Evolutionary conservation across 257 asterid species (phyloP), one percentile per base, ranked within the genome.

Genomic region (Nicotiana paniculata): DNA sequence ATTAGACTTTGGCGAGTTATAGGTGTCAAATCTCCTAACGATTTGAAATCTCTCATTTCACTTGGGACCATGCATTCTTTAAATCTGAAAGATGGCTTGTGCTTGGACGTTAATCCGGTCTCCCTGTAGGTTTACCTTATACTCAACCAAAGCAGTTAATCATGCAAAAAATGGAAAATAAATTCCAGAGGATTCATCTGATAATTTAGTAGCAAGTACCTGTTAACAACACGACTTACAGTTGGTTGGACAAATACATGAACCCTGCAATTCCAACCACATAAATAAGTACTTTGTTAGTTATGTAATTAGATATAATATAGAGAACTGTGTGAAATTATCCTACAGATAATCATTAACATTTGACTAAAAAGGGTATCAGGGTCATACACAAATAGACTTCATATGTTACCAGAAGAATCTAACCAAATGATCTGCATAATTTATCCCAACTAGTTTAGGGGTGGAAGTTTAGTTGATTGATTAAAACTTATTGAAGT

Each of bases 161-260:
- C 39, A 43, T 12, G 54, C 53, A 55, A 81, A 48, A 80, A 79
- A 66, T 32, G 48, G 32, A 81, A 21, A 62, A 28, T 39, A 26
- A 1, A 26, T 1, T 13, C 46, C 63, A 26, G 16, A 7, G 43
- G 26, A 79, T 54, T 53, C 1, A 58, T 81, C 65, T 13, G 75
- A 59, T 66, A 61, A 54, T 32, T 80, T 72, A 64, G 35, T 1
- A 57, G 11, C 11, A 48, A 43, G 32, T 91, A 96, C 99, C 99
- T 94, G 91, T 90, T 96, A 67, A 92, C 97, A 35, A 96, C 92
- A 70, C 99, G 97, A 87, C 86, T 90, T 82, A 90, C 97, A 53
- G 97, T 90, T 82, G 98, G 98, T 87, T 91, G 97, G 86, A 91
- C 94, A 85, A 96, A 96, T 63, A 89, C 83, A 88, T 94, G 97